A percentile compares a stretch with the other conserved stretches of the same genome.
Evolutionary conservation across 768 basidiomycete species (phyloP).

Genomic region (Auricularia cornea): DNA sequence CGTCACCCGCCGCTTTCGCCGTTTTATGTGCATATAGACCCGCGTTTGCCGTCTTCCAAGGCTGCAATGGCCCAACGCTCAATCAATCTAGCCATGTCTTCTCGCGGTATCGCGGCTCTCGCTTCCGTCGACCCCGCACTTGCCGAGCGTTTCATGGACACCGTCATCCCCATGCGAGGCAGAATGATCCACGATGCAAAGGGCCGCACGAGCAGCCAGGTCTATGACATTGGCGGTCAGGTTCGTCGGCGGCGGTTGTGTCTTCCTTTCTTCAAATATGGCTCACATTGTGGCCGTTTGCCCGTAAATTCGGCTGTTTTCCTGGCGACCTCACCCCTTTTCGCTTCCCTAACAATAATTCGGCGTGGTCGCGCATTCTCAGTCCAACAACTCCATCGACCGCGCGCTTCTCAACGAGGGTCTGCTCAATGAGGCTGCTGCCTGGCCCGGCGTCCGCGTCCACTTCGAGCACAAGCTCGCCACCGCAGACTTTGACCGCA

Average conservation of each 20-base stretch:
- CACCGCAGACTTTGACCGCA: conserved; percentile 64
- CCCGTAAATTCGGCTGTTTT: background rate
- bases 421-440: conserved; percentile 69
- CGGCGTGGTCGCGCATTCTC: background rate
- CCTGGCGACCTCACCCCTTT: background rate
- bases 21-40: conserved; percentile 38
- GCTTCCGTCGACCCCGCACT: conserved; percentile 66
- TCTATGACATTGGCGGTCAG: conserved; percentile 84
- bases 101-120: conserved; percentile 85
- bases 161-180: conserved; percentile 88
- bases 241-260: conserved; percentile 34
- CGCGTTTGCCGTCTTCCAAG: conserved; percentile 64
- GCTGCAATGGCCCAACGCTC: conserved; percentile 67
- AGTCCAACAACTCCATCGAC: conserved; percentile 95
- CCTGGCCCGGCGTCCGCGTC: conserved; percentile 51
- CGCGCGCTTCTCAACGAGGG: conserved; percentile 79
- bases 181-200: conserved; percentile 84
- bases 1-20: conserved; percentile 5
- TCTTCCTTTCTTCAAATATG: conserved; percentile 4
- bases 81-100: conserved; percentile 93
- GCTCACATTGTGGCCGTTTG: background rate
- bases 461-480: conserved; percentile 79
- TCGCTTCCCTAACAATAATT: background rate
- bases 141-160: conserved; percentile 61
- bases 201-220: conserved; percentile 71